A percentile compares a stretch with the other conserved stretches of the same genome.
Conservation (phyloP, 2,329 filamentous ascomycete genomes). For the Onygena corvina region DNA sequence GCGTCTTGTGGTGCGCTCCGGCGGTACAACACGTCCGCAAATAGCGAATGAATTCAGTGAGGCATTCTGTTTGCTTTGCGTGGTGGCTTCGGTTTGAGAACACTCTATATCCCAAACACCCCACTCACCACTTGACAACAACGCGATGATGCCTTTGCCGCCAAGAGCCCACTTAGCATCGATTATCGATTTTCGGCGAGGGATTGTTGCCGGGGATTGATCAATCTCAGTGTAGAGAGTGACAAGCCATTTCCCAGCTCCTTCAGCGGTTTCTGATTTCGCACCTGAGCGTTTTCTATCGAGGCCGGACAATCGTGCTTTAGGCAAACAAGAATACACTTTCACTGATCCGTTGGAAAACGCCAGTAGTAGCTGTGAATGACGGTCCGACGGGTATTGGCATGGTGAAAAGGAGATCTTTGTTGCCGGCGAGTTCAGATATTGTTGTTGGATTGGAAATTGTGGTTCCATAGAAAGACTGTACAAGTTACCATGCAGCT, state of each 20-base stretch:
- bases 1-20: conserved; percentile 11
- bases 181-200: conserved; percentile 33
- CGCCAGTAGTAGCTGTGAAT: conserved; percentile 44
- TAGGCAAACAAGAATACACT: conserved; percentile 43
- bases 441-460: conserved; percentile 36
- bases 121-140: conserved; percentile 39
- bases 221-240: conserved; percentile 32
- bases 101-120: conserved; percentile 40
- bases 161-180: conserved; percentile 37
- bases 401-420: conserved; percentile 45
- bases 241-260: conserved; percentile 34
- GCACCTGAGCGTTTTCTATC: conserved; percentile 23
- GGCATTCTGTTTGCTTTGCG: conserved; percentile 31
- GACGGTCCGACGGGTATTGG: conserved; percentile 40
- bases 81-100: conserved; percentile 26
- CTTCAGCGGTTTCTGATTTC: conserved; percentile 24
- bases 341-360: conserved; percentile 46
- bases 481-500: conserved; percentile 13
- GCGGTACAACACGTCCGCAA: conserved; percentile 28
- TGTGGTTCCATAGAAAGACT: conserved; percentile 29
- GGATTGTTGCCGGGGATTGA: conserved; percentile 20
- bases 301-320: conserved; percentile 19
- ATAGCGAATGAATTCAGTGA: conserved; percentile 34
- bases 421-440: conserved; percentile 40
- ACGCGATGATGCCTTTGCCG: conserved; percentile 34